These are phyloP conservation scores for Amaranthus tricolor DNA, from an alignment of 179 eudicot species.

Conservation along the genomic window DNA sequence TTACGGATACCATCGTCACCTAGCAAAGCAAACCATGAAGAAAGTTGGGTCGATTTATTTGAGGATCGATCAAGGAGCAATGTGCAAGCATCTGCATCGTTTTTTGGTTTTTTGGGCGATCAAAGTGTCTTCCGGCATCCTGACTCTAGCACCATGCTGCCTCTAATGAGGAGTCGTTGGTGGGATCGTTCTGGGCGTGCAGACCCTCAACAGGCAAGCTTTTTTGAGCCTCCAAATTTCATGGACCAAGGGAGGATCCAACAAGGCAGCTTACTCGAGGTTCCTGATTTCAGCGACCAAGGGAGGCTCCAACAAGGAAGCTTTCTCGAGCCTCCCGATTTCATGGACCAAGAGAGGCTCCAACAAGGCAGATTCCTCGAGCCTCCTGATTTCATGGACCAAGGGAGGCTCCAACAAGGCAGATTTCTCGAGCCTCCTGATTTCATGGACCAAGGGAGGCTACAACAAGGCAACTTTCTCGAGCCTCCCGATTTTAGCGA, in stretches of 20 bases:
- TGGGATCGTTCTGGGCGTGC: slow-evolving; percentile 54
- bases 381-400: slow-evolving; percentile 27
- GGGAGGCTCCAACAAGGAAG: slow-evolving; percentile 34
- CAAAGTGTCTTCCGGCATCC: slow-evolving; percentile 36
- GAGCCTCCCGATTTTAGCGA: slow-evolving; percentile 20
- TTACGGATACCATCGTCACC: slow-evolving; percentile 44
- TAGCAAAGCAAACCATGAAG: slow-evolving; percentile 30
- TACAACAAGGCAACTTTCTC: slow-evolving; percentile 45
- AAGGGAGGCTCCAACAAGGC: slow-evolving; percentile 19
- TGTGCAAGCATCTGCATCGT: slow-evolving; percentile 70
- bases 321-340: slow-evolving; percentile 40
- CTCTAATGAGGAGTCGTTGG: slow-evolving; percentile 56
- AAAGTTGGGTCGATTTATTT: slow-evolving; percentile 41
- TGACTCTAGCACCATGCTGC: slow-evolving; percentile 28
- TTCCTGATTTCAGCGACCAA: slow-evolving; percentile 24
- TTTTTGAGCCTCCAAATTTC: slow-evolving; percentile 25
- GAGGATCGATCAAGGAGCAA: slow-evolving; percentile 41
- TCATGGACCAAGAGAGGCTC: slow-evolving; percentile 13
- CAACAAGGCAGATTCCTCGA: slow-evolving; percentile 47
- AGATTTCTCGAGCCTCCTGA: slow-evolving; percentile 50
- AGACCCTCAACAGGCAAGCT: slow-evolving; percentile 24
- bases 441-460: slow-evolving; percentile 14
- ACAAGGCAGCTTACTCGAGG: slow-evolving; percentile 28
- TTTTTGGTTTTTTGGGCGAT: slow-evolving; percentile 43
- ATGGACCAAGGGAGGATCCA: background rate